Base-by-base conservation (phyloP, 495 filamentous ascomycete species). In the Hyphodiscus hymeniophilus region DNA sequence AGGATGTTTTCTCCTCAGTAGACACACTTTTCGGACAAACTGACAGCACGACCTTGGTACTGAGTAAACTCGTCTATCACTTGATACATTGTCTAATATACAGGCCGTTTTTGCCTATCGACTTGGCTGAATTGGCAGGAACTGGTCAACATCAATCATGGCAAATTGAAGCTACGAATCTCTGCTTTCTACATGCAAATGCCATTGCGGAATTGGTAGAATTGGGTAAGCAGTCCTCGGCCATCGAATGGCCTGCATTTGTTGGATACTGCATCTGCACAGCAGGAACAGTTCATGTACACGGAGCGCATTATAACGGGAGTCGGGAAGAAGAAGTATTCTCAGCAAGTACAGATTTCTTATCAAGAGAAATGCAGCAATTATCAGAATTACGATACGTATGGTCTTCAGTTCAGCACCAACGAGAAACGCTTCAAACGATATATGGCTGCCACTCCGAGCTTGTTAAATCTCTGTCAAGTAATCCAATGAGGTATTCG, bases 161-260 rank as follows among this genome's bases (percentile, higher is more conserved):
- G 87, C 87, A 91, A 62, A 90, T 90, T 42, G 85, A 89, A 56
- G 84, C 86, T 0, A 90, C 86, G 0, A 88, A 89, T 49, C 74
- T 89, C 42, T 91, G 87, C 62, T 90, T 94, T 61, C 71, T 85
- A 13, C 87, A 94, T 54, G 85, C 87, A 7, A 94, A 91, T 62
- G 85, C 86, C 0, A 88, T 94, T 42, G 81, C 84, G 4, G 87
- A 91, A 53, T 69, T 94, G 1, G 84, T 90, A 16, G 84, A 89
- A 59, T 74, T 90, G 17, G 85, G 56, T 5, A 60, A 56, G 39
- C 74, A 73, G 56, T 67, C 67, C 21, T 70, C 78, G 3, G 72
- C 80, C 7, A 76, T 89, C 28, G 86, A 89, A 60, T 90, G 85
- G 85, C 85, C 87, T 0, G 81, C 79, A 0, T 88, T 91, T 56